These are phyloP conservation scores for Ambrosiella beaveri DNA, from an alignment of 2,329 filamentous ascomycete genomes.

Conservation along the genomic window DNA sequence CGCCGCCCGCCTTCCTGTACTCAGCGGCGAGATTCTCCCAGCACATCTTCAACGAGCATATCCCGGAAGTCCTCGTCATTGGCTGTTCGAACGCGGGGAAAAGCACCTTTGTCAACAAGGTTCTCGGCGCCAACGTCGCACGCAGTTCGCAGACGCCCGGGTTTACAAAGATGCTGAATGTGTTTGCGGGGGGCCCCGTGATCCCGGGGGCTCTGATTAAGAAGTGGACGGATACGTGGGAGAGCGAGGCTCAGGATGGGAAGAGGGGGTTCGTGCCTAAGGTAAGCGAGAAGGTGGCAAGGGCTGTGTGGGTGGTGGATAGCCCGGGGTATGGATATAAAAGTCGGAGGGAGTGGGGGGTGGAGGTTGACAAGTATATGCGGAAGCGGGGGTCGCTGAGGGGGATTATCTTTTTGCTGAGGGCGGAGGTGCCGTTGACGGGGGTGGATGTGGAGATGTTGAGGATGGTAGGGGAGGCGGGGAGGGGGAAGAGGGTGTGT, in stretches of 20 bases:
- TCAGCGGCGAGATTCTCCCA: slow-evolving; percentile 30
- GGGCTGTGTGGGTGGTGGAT: slow-evolving; percentile 31
- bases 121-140: slow-evolving; percentile 39
- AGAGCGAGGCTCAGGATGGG: no score
- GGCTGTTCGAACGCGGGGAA: slow-evolving; percentile 85
- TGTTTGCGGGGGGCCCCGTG: slow-evolving; percentile 34
- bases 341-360: slow-evolving; percentile 33
- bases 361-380: slow-evolving; percentile 34
- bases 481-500: slow-evolving; percentile 27
- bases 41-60: slow-evolving; percentile 32
- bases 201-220: slow-evolving; percentile 13
- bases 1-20: slow-evolving; percentile 27
- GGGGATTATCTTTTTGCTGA: slow-evolving; percentile 36
- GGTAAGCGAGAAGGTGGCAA: background rate
- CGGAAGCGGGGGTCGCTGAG: slow-evolving; percentile 27
- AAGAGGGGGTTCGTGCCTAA: slow-evolving; percentile 15
- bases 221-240: background rate
- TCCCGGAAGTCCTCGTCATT: slow-evolving; percentile 54
- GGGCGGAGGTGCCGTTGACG: slow-evolving; percentile 34
- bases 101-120: slow-evolving; percentile 71
- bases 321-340: slow-evolving; percentile 34
- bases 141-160: slow-evolving; percentile 34
- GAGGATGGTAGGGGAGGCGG: slow-evolving; percentile 27
- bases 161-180: slow-evolving; percentile 37
- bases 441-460: slow-evolving; percentile 31